Percentiles rank a stretch among this genome's conserved stretches.
Conservation (phyloP, 495 filamentous ascomycete genomes). For the Penicillium cosmopolitanum region DNA sequence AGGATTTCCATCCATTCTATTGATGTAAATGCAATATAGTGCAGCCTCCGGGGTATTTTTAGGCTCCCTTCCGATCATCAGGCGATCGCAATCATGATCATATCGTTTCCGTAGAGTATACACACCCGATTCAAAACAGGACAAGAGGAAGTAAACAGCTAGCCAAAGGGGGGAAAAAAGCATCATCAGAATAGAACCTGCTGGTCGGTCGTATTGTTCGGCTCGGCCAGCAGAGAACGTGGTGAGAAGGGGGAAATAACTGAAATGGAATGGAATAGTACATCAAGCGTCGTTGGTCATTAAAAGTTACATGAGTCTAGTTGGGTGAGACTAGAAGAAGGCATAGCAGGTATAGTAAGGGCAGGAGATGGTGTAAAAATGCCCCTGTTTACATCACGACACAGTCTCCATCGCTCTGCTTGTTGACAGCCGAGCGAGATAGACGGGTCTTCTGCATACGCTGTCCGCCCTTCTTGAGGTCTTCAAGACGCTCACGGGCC, state of each 20-base stretch:
- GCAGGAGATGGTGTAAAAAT: conserved; percentile 9
- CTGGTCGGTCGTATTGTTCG: no score
- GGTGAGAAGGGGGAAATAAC: conserved; percentile 2
- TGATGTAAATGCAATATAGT: neutral
- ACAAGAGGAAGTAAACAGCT: neutral
- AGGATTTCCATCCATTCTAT: conserved; percentile 13
- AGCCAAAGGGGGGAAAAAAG: neutral
- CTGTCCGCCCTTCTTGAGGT: conserved; percentile 77
- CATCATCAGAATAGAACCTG: neutral
- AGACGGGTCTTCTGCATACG: conserved; percentile 77
- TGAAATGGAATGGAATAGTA: conserved; percentile 9
- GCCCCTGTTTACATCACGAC: conserved; percentile 65
- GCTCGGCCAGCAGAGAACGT: neutral
- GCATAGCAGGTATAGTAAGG: conserved; percentile 2
- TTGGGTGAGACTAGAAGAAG: conserved; percentile 5
- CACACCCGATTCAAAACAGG: neutral
- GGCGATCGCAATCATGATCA: no score
- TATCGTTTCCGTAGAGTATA: neutral
- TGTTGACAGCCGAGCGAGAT: conserved; percentile 79
- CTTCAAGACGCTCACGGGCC: conserved; percentile 87
- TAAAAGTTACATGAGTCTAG: conserved; percentile 8
- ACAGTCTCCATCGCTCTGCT: conserved; percentile 83
- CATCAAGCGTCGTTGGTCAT: conserved; percentile 5
- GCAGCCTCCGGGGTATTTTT: neutral
- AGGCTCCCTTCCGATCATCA: neutral